phyloP scores from a whole-genome alignment of 2,329 filamentous ascomycete species.

The Helotiales sp. region DNA sequence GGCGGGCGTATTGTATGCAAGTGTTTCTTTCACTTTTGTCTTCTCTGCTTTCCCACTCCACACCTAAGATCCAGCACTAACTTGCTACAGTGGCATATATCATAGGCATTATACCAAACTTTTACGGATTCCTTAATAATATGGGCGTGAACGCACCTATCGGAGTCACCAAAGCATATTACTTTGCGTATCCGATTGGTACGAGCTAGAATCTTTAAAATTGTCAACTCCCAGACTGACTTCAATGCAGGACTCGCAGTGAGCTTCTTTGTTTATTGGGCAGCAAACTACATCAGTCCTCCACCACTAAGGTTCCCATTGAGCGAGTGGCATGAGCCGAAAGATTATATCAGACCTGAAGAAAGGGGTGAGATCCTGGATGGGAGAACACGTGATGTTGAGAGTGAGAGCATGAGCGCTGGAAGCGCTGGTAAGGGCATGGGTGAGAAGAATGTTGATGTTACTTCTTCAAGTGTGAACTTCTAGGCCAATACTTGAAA shows the following conservation, averaged over 20 bases:
- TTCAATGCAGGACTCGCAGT: conserved; percentile 54
- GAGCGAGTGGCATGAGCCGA: conserved; percentile 37
- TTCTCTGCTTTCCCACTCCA: too few relatives aligned
- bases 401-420: conserved; percentile 5
- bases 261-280: conserved; percentile 32
- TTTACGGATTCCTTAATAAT: conserved; percentile 43
- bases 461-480: not conserved
- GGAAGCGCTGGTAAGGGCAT: not conserved
- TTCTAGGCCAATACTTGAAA: not conserved
- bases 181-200: conserved; percentile 55
- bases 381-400: conserved; percentile 9
- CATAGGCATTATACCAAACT: conserved; percentile 40
- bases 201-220: too few relatives aligned
- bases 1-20: conserved; percentile 36
- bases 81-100: conserved; percentile 38
- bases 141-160: conserved; percentile 40
- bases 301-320: conserved; percentile 21
- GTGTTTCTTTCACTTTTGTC: too few relatives aligned
- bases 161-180: conserved; percentile 49
- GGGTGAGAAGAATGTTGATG: conserved; percentile 2
- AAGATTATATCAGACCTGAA: conserved; percentile 36
- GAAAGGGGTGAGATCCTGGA: conserved; percentile 21
- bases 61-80: too few relatives aligned
- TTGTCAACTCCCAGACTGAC: too few relatives aligned
- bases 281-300: conserved; percentile 19